A percentile compares a stretch with the other conserved stretches of the same genome.
These are phyloP conservation scores for Flaveria brownii DNA, from an alignment of 129 eudicot species.

Conservation along the genomic window DNA sequence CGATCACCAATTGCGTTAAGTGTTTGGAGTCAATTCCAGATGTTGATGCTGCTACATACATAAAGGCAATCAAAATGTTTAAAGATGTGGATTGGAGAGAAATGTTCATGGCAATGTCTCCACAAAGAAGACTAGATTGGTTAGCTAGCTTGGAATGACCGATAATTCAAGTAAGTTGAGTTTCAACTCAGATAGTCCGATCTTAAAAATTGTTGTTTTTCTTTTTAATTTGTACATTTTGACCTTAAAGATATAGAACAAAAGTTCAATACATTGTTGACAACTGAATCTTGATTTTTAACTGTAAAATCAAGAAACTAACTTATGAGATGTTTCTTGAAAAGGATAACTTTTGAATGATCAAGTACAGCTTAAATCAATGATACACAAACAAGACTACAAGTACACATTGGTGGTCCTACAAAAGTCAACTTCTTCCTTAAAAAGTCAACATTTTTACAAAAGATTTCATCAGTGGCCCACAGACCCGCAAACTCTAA, in stretches of 20 bases:
- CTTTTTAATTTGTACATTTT: background rate
- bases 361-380: slow-evolving; percentile 9
- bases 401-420: slow-evolving; percentile 27
- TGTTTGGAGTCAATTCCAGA: slow-evolving; percentile 32
- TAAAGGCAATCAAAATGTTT: slow-evolving; percentile 39
- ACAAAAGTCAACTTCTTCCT: slow-evolving; percentile 28
- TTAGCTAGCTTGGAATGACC: slow-evolving; percentile 38
- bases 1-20: slow-evolving; percentile 40
- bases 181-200: background rate
- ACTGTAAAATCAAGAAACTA: slow-evolving; percentile 5
- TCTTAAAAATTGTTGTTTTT: background rate
- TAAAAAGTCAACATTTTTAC: slow-evolving; percentile 27
- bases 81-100: slow-evolving; percentile 48
- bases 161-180: background rate
- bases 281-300: background rate
- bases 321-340: background rate
- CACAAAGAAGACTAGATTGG: slow-evolving; percentile 39
- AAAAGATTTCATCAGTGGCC: background rate
- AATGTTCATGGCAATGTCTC: slow-evolving; percentile 49
- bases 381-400: background rate
- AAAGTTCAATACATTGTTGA: no score
- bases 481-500: slow-evolving; percentile 24
- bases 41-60: slow-evolving; percentile 33
- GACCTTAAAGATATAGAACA: no score
- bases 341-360: slow-evolving; percentile 12